Evolutionary conservation across 768 basidiomycete species (phyloP).

Genomic region (Flagelloscypha sp.): DNA sequence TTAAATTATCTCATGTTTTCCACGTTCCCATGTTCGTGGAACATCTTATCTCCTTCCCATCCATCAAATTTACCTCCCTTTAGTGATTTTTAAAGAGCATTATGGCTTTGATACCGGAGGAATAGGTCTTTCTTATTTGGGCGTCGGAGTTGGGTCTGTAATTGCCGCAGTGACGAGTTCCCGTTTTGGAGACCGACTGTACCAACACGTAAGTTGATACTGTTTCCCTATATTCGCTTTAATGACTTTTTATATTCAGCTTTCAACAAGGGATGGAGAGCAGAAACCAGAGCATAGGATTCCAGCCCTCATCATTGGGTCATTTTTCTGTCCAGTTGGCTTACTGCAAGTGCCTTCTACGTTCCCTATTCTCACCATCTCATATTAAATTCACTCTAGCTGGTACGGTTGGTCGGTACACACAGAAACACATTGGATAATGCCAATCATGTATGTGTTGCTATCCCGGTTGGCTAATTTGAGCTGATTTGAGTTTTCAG

Average conservation of each 20-base stretch:
- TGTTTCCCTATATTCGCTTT: background rate
- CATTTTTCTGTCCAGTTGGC: constrained; percentile 36
- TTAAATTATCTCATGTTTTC: constrained; percentile 49
- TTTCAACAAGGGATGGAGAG: constrained; percentile 27
- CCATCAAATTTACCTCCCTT: background rate
- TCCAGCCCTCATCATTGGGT: constrained; percentile 38
- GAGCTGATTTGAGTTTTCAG: constrained; percentile 1
- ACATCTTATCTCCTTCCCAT: background rate
- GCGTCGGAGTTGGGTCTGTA: constrained; percentile 32
- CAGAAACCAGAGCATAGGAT: constrained; percentile 42
- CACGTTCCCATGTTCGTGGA: constrained; percentile 38
- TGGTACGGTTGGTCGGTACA: constrained; percentile 53
- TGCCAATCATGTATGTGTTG: constrained; percentile 52
- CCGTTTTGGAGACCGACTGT: constrained; percentile 23
- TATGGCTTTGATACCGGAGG: constrained; percentile 20
- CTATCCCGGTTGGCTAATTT: constrained; percentile 31
- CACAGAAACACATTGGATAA: constrained; percentile 36
- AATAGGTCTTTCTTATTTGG: constrained; percentile 33
- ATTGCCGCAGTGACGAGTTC: constrained; percentile 25
- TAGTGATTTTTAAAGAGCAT: constrained; percentile 16
- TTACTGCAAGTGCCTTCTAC: constrained; percentile 34
- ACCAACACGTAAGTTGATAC: constrained; percentile 29
- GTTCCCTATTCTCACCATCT: background rate
- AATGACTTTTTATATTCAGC: constrained; percentile 11
- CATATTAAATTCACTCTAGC: constrained; percentile 20